Conservation (phyloP, 2,329 filamentous ascomycete species). For the Dothistroma septosporum region DNA sequence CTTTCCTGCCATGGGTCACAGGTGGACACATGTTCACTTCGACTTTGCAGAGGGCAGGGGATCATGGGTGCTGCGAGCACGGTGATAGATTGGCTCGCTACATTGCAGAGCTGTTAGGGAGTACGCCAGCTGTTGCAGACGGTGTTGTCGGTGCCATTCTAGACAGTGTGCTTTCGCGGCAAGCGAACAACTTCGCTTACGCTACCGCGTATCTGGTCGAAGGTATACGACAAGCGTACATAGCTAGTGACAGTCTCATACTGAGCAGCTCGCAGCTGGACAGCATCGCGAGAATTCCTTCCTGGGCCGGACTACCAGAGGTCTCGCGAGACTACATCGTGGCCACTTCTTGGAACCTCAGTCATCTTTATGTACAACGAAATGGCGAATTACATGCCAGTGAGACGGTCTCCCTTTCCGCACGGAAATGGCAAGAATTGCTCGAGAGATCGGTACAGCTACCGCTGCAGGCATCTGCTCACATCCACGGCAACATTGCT, state of each 20-base stretch:
- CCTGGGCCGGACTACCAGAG: conserved; percentile 41
- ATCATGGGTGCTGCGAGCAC: conserved; percentile 37
- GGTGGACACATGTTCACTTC: conserved; percentile 44
- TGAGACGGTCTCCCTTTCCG: not conserved
- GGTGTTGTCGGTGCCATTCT: conserved; percentile 34
- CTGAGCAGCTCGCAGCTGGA: conserved; percentile 31
- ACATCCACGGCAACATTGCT: conserved; percentile 20
- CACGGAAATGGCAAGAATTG: conserved; percentile 12
- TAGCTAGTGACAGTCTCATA: conserved; percentile 5
- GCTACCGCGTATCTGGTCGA: conserved; percentile 43
- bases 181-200: conserved; percentile 39
- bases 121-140: conserved; percentile 12
- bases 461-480: conserved; percentile 8
- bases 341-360: conserved; percentile 31
- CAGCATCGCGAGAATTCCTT: conserved; percentile 17
- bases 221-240: conserved; percentile 38
- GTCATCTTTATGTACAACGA: conserved; percentile 9
- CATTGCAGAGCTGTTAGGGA: conserved; percentile 32
- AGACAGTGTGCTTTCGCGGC: conserved; percentile 23
- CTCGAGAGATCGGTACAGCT: conserved; percentile 4
- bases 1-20: conserved; percentile 47
- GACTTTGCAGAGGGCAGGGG: conserved; percentile 33
- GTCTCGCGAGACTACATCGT: conserved; percentile 39
- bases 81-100: conserved; percentile 39
- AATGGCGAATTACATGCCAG: not conserved